phyloP scores from a whole-genome alignment of 2,329 filamentous ascomycete genomes.

The Trichoderma semiorbis region DNA sequence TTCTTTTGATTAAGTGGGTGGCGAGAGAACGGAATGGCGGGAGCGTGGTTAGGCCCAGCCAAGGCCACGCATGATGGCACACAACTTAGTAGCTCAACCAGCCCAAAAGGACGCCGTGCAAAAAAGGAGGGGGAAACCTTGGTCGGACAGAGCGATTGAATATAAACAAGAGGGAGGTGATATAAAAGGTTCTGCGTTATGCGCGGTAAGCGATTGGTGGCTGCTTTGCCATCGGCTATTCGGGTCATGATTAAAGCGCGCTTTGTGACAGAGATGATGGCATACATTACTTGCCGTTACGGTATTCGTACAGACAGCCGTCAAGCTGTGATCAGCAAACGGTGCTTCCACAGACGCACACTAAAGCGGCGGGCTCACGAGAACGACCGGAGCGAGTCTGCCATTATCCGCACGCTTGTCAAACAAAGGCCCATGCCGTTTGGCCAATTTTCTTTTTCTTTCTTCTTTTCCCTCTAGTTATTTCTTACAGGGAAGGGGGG shows the following conservation, averaged over 20 bases:
- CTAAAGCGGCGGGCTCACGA: constrained; percentile 11
- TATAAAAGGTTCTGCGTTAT: background rate
- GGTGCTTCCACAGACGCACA: constrained; percentile 11
- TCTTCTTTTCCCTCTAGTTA: background rate
- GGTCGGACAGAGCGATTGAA: background rate
- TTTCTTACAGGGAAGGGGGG: background rate
- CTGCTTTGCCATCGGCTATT: background rate
- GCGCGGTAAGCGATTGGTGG: background rate
- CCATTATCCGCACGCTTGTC: background rate
- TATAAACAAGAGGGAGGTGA: background rate
- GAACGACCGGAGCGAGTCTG: constrained; percentile 2
- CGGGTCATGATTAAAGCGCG: background rate
- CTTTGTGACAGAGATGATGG: background rate
- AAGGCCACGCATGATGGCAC: constrained; percentile 15
- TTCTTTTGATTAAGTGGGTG: background rate
- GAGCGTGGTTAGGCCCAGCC: constrained; percentile 14
- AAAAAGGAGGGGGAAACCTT: background rate
- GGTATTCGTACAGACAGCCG: background rate
- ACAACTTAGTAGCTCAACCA: constrained; percentile 16
- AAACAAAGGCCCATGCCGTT: background rate
- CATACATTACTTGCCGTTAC: background rate
- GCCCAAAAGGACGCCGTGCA: constrained; percentile 13
- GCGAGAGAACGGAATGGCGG: constrained; percentile 16
- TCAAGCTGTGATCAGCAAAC: constrained; percentile 15
- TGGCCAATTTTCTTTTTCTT: background rate